Base-by-base conservation (phyloP, 805 yeast species). In the Myxozyma sirexii region DNA sequence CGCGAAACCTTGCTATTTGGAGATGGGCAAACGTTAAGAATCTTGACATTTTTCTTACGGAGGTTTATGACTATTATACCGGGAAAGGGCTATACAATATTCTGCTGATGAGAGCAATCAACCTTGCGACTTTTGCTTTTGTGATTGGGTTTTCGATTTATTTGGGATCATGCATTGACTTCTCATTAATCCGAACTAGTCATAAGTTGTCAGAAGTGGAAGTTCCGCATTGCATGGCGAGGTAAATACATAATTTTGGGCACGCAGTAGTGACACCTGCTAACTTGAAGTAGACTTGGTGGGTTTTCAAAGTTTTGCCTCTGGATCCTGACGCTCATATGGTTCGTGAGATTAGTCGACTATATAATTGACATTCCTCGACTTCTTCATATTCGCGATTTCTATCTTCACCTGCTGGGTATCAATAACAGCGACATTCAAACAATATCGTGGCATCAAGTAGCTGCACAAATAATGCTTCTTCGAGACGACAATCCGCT, bases 1-100 rank as follows among this genome's bases (percentile, higher is more conserved):
- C 88, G 0, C 77, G 78, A 60, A 97, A 92, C 70, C 77, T 90
- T 50, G 96, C 98, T 0, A 76, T 88, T 17, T 94, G 97, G 90
- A 81, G 90, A 61, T 94, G 99, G 98, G 96, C 98, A 0, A 94
- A 94, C 69, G 90, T 94, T 24, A 90, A 88, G 66, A 94, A 94
- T 72, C 80, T 94, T 72, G 99, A 94, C 75, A 81, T 84, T 47
- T 94, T 93, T 68, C 77, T 94, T 19, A 84, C 84, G 54, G 96
- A 93, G 67, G 76, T 92, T 10, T 94, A 94, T 73, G 79, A 80
- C 52, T 94, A 91, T 71, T 94, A 88, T 71, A 76, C 87, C 27
- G 96, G 96, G 2, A 89, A 86, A 70, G 99, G 99, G 0, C 80
- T 86, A 59, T 79, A 80, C 49, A 89, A 96, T 70, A 90, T 93